phyloP scores from a whole-genome alignment of 2,329 filamentous ascomycete genomes.

The Fusarium irregulare region DNA sequence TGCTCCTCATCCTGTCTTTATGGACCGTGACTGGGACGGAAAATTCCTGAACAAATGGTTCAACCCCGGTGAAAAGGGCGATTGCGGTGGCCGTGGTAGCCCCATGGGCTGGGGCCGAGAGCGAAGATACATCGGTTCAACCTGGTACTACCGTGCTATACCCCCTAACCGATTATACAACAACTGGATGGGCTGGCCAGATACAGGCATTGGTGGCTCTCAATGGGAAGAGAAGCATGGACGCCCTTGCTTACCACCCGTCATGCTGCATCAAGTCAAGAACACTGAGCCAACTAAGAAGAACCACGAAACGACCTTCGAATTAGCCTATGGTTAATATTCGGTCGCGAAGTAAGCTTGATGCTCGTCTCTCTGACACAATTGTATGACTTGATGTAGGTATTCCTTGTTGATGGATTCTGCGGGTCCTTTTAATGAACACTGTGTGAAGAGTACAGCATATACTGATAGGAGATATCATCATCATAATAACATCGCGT shows the following conservation, averaged over 20 bases:
- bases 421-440: slow-evolving; percentile 10
- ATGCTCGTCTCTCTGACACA: neutral
- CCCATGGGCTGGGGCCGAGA: slow-evolving; percentile 71
- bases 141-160: slow-evolving; percentile 70
- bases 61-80: slow-evolving; percentile 67
- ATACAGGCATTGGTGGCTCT: slow-evolving; percentile 64
- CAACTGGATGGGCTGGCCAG: slow-evolving; percentile 71
- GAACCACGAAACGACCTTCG: slow-evolving; percentile 55
- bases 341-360: neutral
- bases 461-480: slow-evolving; percentile 35
- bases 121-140: slow-evolving; percentile 66
- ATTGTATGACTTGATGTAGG: slow-evolving; percentile 13
- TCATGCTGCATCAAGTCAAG: slow-evolving; percentile 71
- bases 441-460: slow-evolving; percentile 13
- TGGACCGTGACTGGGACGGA: slow-evolving; percentile 77
- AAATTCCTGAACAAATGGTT: slow-evolving; percentile 67
- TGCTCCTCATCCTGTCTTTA: slow-evolving; percentile 82
- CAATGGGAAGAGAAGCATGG: slow-evolving; percentile 68
- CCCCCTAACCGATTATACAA: slow-evolving; percentile 69
- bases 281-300: slow-evolving; percentile 63
- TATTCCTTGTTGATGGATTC: slow-evolving; percentile 14
- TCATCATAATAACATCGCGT: slow-evolving; percentile 36
- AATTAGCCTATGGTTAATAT: slow-evolving; percentile 53
- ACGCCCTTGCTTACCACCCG: slow-evolving; percentile 67
- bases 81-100: slow-evolving; percentile 65